These are phyloP conservation scores for Plasmodium berghei DNA, from an alignment of 169 alveolate species.

Conservation along the genomic window DNA sequence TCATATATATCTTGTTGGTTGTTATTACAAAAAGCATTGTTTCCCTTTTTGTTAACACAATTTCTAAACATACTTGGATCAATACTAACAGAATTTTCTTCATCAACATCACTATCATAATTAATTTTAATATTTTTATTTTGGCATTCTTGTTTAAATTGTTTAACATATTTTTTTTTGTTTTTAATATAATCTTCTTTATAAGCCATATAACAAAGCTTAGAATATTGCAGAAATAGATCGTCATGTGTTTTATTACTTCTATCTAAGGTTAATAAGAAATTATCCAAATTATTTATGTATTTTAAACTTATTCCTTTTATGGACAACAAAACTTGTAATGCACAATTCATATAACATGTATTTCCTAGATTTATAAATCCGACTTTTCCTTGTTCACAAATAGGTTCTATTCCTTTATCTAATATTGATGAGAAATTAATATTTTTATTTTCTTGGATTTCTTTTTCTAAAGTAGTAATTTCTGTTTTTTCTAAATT, in stretches of 20 bases:
- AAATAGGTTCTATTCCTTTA: constrained; percentile 69
- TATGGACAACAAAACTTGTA: constrained; percentile 82
- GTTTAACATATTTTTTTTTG: constrained; percentile 52
- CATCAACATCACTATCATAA: constrained; percentile 69
- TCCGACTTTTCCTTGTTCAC: constrained; percentile 83
- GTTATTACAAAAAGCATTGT: constrained; percentile 25
- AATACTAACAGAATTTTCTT: constrained; percentile 49
- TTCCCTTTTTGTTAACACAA: constrained; percentile 41
- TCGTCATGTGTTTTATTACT: constrained; percentile 40
- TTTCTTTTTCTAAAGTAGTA: constrained; percentile 28
- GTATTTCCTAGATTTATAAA: constrained; percentile 89
- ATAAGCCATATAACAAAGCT: constrained; percentile 40
- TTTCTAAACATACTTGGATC: constrained; percentile 60
- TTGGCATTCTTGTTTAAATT: constrained; percentile 38
- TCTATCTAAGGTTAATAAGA: constrained; percentile 17
- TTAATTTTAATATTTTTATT: constrained; percentile 20
- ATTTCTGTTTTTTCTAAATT: constrained; percentile 67
- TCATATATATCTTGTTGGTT: constrained; percentile 73
- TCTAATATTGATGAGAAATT: constrained; percentile 77
- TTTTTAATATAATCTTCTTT: constrained; percentile 34
- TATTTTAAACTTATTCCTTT: constrained; percentile 45
- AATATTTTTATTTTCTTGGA: constrained; percentile 57
- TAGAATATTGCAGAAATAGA: constrained; percentile 41
- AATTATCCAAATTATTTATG: constrained; percentile 8
- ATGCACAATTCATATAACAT: constrained; percentile 88